Evolutionary conservation across 176 grass and related monocot genomes (phyloP).

Genomic region (Avena eriantha): DNA sequence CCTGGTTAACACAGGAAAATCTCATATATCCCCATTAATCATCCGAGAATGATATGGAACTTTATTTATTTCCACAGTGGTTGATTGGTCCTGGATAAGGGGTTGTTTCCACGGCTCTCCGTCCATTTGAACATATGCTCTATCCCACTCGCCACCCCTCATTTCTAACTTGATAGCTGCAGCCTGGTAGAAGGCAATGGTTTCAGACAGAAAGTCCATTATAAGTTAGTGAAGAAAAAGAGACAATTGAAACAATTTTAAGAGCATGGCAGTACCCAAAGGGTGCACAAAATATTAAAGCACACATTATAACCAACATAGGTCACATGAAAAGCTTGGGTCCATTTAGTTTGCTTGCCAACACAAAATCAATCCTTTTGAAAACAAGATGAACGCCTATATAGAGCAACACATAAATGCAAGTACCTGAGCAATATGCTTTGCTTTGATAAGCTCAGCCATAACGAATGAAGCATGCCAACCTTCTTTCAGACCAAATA

Average conservation of each 20-base stretch:
- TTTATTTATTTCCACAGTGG: slow-evolving; percentile 80
- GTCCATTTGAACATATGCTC: slow-evolving; percentile 86
- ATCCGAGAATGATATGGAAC: slow-evolving; percentile 74
- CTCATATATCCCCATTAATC: slow-evolving; percentile 70
- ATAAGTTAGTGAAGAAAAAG: background rate
- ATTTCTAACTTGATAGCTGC: slow-evolving; percentile 89
- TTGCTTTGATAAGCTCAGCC: slow-evolving; percentile 92
- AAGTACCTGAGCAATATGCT: slow-evolving; percentile 92
- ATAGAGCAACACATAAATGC: background rate
- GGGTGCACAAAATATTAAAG: no score
- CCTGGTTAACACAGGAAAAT: slow-evolving; percentile 43
- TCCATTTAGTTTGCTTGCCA: background rate
- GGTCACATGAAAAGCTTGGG: background rate
- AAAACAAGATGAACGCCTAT: background rate
- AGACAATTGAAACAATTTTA: background rate
- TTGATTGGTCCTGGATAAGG: slow-evolving; percentile 67
- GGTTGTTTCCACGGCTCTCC: slow-evolving; percentile 96
- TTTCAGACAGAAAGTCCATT: background rate
- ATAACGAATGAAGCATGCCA: slow-evolving; percentile 99
- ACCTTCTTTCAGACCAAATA: slow-evolving; percentile 98
- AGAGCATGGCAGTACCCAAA: background rate
- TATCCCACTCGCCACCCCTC: slow-evolving; percentile 78
- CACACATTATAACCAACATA: background rate
- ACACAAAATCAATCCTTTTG: background rate
- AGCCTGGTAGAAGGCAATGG: slow-evolving; percentile 54